Base-by-base conservation (phyloP, 1,284 basidiomycete species). In the Boletus holoroseus region DNA sequence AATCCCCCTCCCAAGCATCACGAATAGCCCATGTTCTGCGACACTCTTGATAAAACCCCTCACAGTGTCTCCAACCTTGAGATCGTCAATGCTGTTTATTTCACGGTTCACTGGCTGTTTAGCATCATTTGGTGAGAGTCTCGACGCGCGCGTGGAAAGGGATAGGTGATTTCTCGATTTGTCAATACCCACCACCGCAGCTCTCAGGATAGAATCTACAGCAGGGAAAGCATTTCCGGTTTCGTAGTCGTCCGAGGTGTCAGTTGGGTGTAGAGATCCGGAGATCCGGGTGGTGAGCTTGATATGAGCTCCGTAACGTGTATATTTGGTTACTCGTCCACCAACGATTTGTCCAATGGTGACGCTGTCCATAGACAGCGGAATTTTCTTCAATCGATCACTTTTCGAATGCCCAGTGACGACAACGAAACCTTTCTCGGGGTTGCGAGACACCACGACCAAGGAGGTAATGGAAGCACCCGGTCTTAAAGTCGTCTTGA, bases 41-140 rank as follows among this genome's bases (percentile, higher is more conserved):
- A 98, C 76, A 57, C 82, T 88, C 72, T 93, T 95, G 64, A 98
- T 81, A 64, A 96, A 91, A 11, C 95, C 95, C 47, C 92, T 79
- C 30, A 95, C 72, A 22, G 75, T 78, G 52, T 86, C 75, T 4
- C 92, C 94, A 30, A 79, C 76, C 62, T 85, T 78, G 35, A 98
- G 69, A 46, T 89, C 82, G 2, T 72, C 70, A 11, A 91, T 51
- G n/a, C 66, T 63, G n/a, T 68, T 70, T 56, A 96, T 77, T 63
- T 91, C 85, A 22, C 74, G 74, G 68, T 97, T 94, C 18, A 79
- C 72, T 0, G 88, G 65, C 12, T 74, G 62, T n/a, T 72, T 69
- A 22, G 60, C 62, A 49, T 75, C 67, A 5, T 74, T 73, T 13
- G 81, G 78, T 44, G 79, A 69, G 57, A 91, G 68, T 46, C 81